These are phyloP conservation scores for Penicillium sp. DNA, from an alignment of 2,329 filamentous ascomycete species.

Conservation along the genomic window DNA sequence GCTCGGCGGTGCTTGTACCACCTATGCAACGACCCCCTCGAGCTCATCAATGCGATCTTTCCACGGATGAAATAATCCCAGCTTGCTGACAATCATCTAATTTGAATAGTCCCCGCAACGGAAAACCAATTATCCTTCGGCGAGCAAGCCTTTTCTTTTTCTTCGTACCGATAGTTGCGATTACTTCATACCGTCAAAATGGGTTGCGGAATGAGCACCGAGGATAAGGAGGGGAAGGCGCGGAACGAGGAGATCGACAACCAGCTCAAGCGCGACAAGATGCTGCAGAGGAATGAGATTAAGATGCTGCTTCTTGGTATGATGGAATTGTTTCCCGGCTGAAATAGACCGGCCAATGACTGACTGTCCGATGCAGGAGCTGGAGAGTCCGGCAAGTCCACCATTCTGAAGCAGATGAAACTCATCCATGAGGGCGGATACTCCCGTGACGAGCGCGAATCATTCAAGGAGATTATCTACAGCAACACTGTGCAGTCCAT, in stretches of 20 bases:
- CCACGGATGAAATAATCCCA: constrained; percentile 6
- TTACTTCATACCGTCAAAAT: constrained; percentile 60
- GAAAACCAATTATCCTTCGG: not conserved
- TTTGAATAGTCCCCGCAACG: constrained; percentile 1
- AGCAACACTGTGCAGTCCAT: constrained; percentile 68
- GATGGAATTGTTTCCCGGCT: constrained; percentile 28
- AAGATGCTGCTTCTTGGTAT: constrained; percentile 98
- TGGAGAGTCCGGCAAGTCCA: constrained; percentile 96
- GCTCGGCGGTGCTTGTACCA: constrained; percentile 21
- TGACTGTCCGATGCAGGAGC: constrained; percentile 59
- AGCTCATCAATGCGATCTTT: constrained; percentile 11
- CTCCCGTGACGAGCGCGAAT: constrained; percentile 78
- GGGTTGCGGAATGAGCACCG: constrained; percentile 99
- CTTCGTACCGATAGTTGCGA: constrained; percentile 13
- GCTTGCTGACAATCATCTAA: constrained; percentile 5
- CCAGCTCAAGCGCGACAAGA: constrained; percentile 95
- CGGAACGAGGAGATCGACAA: constrained; percentile 99
- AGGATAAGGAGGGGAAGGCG: constrained; percentile 99
- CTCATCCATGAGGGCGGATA: constrained; percentile 99
- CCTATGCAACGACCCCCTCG: constrained; percentile 15
- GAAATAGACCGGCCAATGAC: constrained; percentile 13
- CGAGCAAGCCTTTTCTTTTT: not conserved
- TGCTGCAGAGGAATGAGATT: constrained; percentile 99
- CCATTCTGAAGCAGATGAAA: constrained; percentile 97
- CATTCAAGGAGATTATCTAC: constrained; percentile 69